Evolutionary conservation across 306 rosid genomes (phyloP), one percentile per base, ranked within the genome.

Genomic region (Mimosa bimucronata): DNA sequence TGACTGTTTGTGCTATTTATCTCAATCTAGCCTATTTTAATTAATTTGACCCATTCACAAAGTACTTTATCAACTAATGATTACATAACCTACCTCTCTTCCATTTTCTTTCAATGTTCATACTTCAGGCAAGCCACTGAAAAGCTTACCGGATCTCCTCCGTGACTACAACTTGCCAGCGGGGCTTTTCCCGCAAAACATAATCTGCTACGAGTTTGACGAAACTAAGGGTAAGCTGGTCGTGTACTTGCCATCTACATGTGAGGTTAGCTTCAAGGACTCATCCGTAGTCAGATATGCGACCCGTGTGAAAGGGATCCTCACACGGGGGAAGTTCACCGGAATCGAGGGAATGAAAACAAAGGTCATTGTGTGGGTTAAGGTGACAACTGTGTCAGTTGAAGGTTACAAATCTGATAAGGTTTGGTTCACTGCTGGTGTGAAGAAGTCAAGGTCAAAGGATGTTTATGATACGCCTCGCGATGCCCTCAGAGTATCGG

Each of bases 291-390:
- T 93, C 50, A 81, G 97, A 81, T 95, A 90, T 1, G 87, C 97
- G 23, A 89, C 92, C 7, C 76, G 98, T 15, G 96, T 93, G 21
- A 95, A 91, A 87, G 98, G 84, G 18, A 86, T 84, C 77, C 91
- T 95, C 52, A 84, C 89, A 26, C 88, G 92, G 84, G 99, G 99
- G 65, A 91, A 91, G 90, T 91, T 95, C 48, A 86, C 91, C 0
- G 86, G 90, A 5, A 87, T 95, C 34, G 99, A 93, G 74, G 99
- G 99, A 81, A 89, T 93, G 99, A 95, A 95, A 86, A 95, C 98
- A 0, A 93, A 95, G 85, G 97, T 86, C 48, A 84, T 95, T 2
- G 97, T 93, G n/a, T 95, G 98, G 99, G 99, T 91, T 52, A 95
- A 90, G 87, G 91, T 95, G 75, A 95, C 97, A 62, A 83, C 80